Evolutionary conservation across 2,329 filamentous ascomycete genomes (phyloP), one percentile per base, ranked within the genome.

Genomic region (Arachnomyces sp.): DNA sequence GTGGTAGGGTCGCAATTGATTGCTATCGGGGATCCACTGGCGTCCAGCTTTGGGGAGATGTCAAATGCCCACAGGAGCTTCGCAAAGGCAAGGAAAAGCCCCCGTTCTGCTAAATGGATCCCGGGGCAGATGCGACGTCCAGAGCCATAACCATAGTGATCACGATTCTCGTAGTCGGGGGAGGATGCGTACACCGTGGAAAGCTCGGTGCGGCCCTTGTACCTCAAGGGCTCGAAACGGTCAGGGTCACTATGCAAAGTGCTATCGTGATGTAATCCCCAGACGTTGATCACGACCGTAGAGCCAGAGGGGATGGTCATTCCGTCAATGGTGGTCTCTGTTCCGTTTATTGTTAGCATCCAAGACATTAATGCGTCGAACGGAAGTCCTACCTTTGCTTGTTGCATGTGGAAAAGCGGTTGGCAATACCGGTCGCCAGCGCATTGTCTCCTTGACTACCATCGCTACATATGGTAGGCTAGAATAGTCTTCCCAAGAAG

Each of bases 101-200:
- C 74, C 0, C 71, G 66, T 31, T 72, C 67, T 0, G 71, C 72
- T 1, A 78, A 63, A 38, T 78, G 72, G 46, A 73, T 66, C 2
- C 52, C 52, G 7, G 51, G 53, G 32, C 53, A 55, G 31, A 53
- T 43, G 11, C 50, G 49, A 6, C 54, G 49, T 3, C 53, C 51
- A 5, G 40, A 36, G 3, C 54, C 53, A 30, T 49, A 56, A 3
- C 38, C 56, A 49, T 69, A 74, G 37, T 73, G 70, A 43, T 68
- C 63, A 6, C 63, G 58, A 4, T 47, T 51, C 11, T 44, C 38
- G 28, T 45, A 47, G 20, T 59, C 54, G 0, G 43, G 35, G 3
- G 49, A 48, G 2, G 48, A 47, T 2, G 61, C 55, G 34, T 60
- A 56, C 14, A 62, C 56, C 12, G 64, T 57, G 4, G 67, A 59